A percentile compares a stretch with the other conserved stretches of the same genome.
Conservation (phyloP, 2,329 filamentous ascomycete genomes). For the Cladosporium sp. region DNA sequence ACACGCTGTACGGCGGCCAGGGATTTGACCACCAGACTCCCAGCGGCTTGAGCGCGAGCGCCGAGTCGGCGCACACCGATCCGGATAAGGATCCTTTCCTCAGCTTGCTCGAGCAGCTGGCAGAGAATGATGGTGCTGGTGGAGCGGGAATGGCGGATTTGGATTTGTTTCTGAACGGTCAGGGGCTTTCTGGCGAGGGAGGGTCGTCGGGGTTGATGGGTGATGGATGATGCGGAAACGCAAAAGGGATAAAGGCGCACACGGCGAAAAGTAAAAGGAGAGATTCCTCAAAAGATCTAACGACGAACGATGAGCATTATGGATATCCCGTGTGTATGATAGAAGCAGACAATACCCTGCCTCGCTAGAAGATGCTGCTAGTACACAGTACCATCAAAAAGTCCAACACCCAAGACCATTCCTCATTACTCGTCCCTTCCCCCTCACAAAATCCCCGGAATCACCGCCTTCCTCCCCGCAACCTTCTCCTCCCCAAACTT, state of each 20-base stretch:
- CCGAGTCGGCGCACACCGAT: slow-evolving; percentile 36
- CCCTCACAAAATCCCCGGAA: slow-evolving; percentile 50
- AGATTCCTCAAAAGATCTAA: background rate
- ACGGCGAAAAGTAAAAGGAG: background rate
- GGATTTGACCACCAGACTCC: slow-evolving; percentile 38
- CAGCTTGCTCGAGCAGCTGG: slow-evolving; percentile 71
- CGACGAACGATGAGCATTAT: background rate
- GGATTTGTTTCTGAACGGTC: slow-evolving; percentile 61
- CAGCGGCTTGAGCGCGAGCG: slow-evolving; percentile 36
- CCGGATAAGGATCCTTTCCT: slow-evolving; percentile 74
- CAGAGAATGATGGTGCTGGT: slow-evolving; percentile 67
- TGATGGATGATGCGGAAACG: background rate
- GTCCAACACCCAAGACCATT: too few species aligned
- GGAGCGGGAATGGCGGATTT: slow-evolving; percentile 63
- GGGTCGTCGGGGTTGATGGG: background rate
- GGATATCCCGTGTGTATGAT: slow-evolving; percentile 7
- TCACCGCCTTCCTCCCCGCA: slow-evolving; percentile 65
- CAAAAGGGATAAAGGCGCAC: too few species aligned
- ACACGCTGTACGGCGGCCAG: slow-evolving; percentile 19
- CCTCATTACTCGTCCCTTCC: too few species aligned
- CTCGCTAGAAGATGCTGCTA: too few species aligned
- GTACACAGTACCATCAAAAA: too few species aligned
- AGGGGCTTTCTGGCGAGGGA: slow-evolving; percentile 8
- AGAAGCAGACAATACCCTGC: background rate
- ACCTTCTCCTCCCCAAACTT: slow-evolving; percentile 83